These are phyloP conservation scores for Pestalotiopsis sp. DNA, from an alignment of 2,329 filamentous ascomycete genomes.

Conservation along the genomic window DNA sequence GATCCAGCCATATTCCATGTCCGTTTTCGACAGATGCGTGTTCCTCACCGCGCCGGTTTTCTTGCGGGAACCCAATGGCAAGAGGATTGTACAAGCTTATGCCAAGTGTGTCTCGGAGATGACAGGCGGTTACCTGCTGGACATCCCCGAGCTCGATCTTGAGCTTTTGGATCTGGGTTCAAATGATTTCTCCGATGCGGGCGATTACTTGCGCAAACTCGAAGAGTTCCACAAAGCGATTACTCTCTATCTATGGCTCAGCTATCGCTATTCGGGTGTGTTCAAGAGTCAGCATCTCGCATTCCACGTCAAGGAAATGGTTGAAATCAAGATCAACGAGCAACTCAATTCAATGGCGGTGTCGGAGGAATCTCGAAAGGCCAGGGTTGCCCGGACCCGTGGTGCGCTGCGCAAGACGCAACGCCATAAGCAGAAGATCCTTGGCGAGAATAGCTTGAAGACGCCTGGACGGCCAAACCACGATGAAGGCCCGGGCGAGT, in stretches of 20 bases:
- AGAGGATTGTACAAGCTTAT: constrained; percentile 58
- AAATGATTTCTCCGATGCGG: constrained; percentile 32
- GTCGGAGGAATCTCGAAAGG: constrained; percentile 33
- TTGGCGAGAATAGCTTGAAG: constrained; percentile 18
- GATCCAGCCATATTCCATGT: constrained; percentile 72
- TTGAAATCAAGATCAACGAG: constrained; percentile 73
- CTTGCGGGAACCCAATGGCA: constrained; percentile 49
- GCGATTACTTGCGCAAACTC: constrained; percentile 64
- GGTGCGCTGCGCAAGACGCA: constrained; percentile 17
- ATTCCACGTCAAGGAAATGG: constrained; percentile 74
- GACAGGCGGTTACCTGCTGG: constrained; percentile 66
- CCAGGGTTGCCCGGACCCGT: constrained; percentile 29
- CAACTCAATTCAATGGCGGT: constrained; percentile 59
- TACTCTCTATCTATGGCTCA: constrained; percentile 89
- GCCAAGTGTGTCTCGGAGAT: constrained; percentile 71
- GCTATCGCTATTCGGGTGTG: constrained; percentile 80
- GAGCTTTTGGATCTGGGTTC: constrained; percentile 70
- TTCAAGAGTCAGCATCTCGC: constrained; percentile 76
- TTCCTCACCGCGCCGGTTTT: constrained; percentile 72
- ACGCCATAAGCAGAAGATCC: constrained; percentile 20
- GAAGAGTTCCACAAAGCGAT: constrained; percentile 81
- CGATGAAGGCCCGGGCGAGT: constrained; percentile 26
- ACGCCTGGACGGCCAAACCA: not conserved
- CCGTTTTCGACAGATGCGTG: constrained; percentile 71
- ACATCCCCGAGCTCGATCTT: constrained; percentile 69